Percentiles rank a stretch among this genome's conserved stretches.
These are phyloP conservation scores for Lotus japonicus DNA, from an alignment of 306 rosid species.

Conservation along the genomic window DNA sequence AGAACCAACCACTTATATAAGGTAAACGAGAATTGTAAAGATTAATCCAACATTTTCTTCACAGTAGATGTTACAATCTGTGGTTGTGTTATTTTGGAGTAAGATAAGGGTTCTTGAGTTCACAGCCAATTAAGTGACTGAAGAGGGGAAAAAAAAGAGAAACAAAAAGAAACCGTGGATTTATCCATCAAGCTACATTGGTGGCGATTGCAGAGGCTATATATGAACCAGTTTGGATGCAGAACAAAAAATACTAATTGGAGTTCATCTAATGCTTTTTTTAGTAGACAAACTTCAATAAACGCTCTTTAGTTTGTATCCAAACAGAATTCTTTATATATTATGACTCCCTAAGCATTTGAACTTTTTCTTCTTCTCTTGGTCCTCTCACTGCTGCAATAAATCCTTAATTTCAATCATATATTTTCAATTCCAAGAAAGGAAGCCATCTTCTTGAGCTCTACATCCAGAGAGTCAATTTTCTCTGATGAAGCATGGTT, in stretches of 20 bases:
- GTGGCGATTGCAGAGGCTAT: no score
- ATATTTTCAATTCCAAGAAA: slow-evolving; percentile 39
- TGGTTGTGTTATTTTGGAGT: neutral
- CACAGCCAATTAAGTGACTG: no score
- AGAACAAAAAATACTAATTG: no score
- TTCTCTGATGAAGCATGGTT: slow-evolving; percentile 9
- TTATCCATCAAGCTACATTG: neutral
- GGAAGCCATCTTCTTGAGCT: slow-evolving; percentile 31
- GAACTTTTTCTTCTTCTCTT: neutral
- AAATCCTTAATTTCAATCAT: slow-evolving; percentile 8
- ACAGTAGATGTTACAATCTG: neutral
- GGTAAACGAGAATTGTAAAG: neutral
- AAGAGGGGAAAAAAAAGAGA: no score
- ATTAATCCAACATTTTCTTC: neutral
- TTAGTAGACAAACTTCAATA: no score
- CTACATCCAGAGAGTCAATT: slow-evolving; percentile 30
- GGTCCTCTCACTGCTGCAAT: neutral
- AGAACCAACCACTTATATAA: no score
- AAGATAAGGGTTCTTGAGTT: neutral
- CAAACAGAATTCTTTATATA: no score
- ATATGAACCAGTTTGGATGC: no score
- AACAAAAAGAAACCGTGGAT: no score
- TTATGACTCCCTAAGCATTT: neutral
- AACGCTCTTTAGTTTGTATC: no score
- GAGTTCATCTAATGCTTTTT: no score